These are phyloP conservation scores for Trichoderma polysporum DNA, from an alignment of 2,329 filamentous ascomycete species.

Conservation along the genomic window DNA sequence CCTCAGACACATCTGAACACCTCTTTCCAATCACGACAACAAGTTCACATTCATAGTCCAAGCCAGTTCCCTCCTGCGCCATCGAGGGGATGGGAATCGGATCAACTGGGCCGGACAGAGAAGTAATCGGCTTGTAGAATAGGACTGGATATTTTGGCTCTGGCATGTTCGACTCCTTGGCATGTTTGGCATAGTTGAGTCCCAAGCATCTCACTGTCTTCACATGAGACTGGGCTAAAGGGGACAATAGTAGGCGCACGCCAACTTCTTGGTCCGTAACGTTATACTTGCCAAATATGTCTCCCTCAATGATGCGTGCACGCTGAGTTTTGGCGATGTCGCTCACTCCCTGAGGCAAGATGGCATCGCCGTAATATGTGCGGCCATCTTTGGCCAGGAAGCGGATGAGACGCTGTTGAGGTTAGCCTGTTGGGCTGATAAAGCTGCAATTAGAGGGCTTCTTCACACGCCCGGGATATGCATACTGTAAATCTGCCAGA, in stretches of 20 bases:
- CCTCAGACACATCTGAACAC: conserved; percentile 63
- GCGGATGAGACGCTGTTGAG: conserved; percentile 67
- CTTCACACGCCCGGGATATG: background rate
- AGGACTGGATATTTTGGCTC: conserved; percentile 70
- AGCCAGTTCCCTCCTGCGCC: conserved; percentile 63
- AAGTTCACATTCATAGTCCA: conserved; percentile 81
- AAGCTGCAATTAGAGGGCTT: background rate
- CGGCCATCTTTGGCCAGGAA: conserved; percentile 70
- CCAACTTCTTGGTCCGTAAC: conserved; percentile 62
- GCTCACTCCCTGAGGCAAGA: conserved; percentile 59
- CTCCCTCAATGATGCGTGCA: conserved; percentile 62
- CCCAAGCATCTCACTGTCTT: conserved; percentile 68
- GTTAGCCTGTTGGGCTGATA: background rate
- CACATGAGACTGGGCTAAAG: conserved; percentile 61
- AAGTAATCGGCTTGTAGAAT: conserved; percentile 64
- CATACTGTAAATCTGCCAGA: conserved; percentile 18
- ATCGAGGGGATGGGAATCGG: conserved; percentile 64
- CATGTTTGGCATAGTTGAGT: conserved; percentile 71
- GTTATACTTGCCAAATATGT: conserved; percentile 63
- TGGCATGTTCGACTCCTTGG: conserved; percentile 66
- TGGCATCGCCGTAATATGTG: conserved; percentile 72
- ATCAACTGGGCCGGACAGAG: conserved; percentile 63
- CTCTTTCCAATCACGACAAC: conserved; percentile 70
- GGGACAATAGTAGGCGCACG: conserved; percentile 59
- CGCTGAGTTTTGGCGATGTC: conserved; percentile 61